phyloP scores from a whole-genome alignment of 2,329 filamentous ascomycete genomes.

The Penicillium sp. region DNA sequence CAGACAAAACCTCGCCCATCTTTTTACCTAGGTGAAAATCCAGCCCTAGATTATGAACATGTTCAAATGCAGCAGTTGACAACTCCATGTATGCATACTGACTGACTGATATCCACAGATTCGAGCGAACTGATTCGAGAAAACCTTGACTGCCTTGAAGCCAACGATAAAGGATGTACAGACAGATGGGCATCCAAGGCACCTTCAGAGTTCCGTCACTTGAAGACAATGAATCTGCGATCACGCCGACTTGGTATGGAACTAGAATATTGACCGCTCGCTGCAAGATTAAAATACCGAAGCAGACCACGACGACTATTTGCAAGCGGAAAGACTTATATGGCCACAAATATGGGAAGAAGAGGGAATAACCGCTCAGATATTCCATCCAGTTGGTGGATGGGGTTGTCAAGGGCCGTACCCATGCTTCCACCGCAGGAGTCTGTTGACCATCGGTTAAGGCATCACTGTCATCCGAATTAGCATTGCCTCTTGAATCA shows the following conservation, averaged over 20 bases:
- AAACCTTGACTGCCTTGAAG: slow-evolving; percentile 66
- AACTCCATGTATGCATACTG: slow-evolving; percentile 90
- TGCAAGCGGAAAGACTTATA: slow-evolving; percentile 70
- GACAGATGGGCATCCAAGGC: slow-evolving; percentile 68
- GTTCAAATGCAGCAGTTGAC: slow-evolving; percentile 91
- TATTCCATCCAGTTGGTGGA: slow-evolving; percentile 93
- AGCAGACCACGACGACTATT: slow-evolving; percentile 75
- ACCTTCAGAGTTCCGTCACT: not conserved
- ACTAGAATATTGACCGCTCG: slow-evolving; percentile 79
- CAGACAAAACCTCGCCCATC: slow-evolving; percentile 54
- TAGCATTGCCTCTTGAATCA: not conserved
- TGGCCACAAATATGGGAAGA: slow-evolving; percentile 68
- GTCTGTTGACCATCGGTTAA: not conserved
- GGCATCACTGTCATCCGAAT: not conserved
- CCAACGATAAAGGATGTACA: slow-evolving; percentile 72
- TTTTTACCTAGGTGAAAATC: slow-evolving; percentile 55
- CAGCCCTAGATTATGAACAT: slow-evolving; percentile 80
- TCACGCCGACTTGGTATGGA: slow-evolving; percentile 71
- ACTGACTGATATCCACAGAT: slow-evolving; percentile 88
- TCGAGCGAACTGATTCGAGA: slow-evolving; percentile 73
- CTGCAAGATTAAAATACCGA: slow-evolving; percentile 72
- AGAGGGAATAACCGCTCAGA: slow-evolving; percentile 78
- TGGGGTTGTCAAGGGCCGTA: slow-evolving; percentile 80
- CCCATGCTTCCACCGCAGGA: slow-evolving; percentile 61
- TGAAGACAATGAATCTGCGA: slow-evolving; percentile 61